Conservation (phyloP, 2,329 filamentous ascomycete species). For the Neonectria hederae region DNA sequence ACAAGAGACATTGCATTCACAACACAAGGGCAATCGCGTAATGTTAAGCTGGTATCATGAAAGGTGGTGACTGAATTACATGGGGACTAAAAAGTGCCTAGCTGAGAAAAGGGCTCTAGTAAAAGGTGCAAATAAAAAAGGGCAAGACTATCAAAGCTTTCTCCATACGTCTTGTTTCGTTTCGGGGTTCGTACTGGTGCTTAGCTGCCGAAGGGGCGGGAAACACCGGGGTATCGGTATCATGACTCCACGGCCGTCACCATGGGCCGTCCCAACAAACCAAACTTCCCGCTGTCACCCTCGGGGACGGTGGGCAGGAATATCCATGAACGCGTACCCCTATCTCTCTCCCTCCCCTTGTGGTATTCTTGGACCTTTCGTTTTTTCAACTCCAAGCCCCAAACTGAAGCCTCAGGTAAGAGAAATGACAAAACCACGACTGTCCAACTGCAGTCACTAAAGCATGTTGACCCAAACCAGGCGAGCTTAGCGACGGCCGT, state of each 20-base stretch:
- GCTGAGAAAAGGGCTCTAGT: constrained; percentile 48
- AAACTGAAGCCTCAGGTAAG: constrained; percentile 43
- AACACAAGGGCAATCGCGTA: constrained; percentile 12
- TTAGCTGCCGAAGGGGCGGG: constrained; percentile 37
- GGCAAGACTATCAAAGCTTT: constrained; percentile 50
- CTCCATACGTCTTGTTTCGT: constrained; percentile 42
- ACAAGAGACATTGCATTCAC: constrained; percentile 13
- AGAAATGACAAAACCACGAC: constrained; percentile 40
- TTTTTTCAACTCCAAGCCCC: constrained; percentile 50
- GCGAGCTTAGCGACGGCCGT: constrained; percentile 82
- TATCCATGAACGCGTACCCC: constrained; percentile 44
- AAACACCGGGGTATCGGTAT: constrained; percentile 38
- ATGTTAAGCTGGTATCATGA: constrained; percentile 56
- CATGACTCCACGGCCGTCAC: constrained; percentile 39
- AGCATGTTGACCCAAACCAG: constrained; percentile 26
- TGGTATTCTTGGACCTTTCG: constrained; percentile 46
- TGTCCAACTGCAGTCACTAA: constrained; percentile 44
- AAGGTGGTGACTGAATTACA: constrained; percentile 56
- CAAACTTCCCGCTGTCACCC: constrained; percentile 22
- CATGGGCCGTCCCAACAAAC: constrained; percentile 33
- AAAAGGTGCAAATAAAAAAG: constrained; percentile 48
- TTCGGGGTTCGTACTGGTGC: constrained; percentile 34
- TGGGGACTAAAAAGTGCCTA: constrained; percentile 55
- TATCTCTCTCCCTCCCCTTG: constrained; percentile 35
- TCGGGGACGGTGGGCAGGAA: constrained; percentile 38